A percentile compares a stretch with the other conserved stretches of the same genome.
Conservation (phyloP, 345 rosid genomes). For the Turritis glabra region DNA sequence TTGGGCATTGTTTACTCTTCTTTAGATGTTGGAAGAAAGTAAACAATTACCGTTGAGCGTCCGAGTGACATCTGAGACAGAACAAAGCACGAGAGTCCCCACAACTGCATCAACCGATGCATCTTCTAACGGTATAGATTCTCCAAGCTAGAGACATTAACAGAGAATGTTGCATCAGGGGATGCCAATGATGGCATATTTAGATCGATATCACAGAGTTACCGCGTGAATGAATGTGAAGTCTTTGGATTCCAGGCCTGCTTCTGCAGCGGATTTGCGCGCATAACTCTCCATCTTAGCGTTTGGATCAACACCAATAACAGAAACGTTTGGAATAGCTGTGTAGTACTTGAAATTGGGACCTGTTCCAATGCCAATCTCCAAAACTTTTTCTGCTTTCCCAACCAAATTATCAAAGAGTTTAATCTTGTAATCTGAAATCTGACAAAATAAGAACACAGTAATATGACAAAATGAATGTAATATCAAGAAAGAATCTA, state of each 20-base stretch:
- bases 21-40: background rate
- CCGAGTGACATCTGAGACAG: constrained; percentile 60
- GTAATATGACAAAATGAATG: background rate
- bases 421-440: constrained; percentile 59
- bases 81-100: constrained; percentile 86
- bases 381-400: constrained; percentile 62
- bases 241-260: constrained; percentile 55
- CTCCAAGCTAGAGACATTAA: constrained; percentile 58
- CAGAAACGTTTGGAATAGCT: constrained; percentile 44
- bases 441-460: constrained; percentile 37
- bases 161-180: background rate
- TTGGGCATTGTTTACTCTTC: background rate
- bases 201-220: background rate
- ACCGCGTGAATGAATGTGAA: constrained; percentile 75
- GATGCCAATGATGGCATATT: background rate
- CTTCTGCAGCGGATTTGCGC: constrained; percentile 54
- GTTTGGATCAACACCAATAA: constrained; percentile 78
- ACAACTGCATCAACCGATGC: constrained; percentile 82
- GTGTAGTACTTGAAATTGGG: constrained; percentile 81
- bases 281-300: constrained; percentile 76
- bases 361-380: constrained; percentile 88
- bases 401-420: constrained; percentile 63
- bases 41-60: constrained; percentile 57
- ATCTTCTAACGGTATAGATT: constrained; percentile 70
- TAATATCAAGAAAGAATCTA: background rate